phyloP scores from a whole-genome alignment of 306 rosid species.

The Arachis stenosperma region DNA sequence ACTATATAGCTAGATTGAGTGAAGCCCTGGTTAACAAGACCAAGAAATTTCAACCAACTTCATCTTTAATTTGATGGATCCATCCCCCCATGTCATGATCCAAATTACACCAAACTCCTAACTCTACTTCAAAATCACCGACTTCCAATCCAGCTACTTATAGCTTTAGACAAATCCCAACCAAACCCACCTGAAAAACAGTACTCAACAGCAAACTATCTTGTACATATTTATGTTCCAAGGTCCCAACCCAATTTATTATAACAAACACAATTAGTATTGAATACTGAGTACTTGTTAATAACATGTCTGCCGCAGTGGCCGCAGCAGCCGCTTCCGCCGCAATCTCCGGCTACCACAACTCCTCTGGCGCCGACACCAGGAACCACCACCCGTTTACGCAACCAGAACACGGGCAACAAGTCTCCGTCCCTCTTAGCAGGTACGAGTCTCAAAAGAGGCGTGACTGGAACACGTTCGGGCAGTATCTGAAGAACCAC shows the following conservation, averaged over 20 bases:
- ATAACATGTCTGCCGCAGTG: conserved; percentile 43
- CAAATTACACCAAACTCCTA: conserved; percentile 49
- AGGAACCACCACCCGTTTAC: conserved; percentile 12
- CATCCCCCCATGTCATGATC: conserved; percentile 42
- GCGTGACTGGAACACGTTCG: conserved; percentile 75
- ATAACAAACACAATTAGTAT: not conserved
- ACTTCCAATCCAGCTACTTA: conserved; percentile 41
- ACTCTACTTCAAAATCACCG: conserved; percentile 40
- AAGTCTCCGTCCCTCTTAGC: conserved; percentile 45
- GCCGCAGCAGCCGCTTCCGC: conserved; percentile 43
- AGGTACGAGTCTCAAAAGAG: conserved; percentile 79
- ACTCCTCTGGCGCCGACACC: conserved; percentile 23
- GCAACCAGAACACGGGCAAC: not conserved
- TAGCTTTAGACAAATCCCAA: conserved; percentile 39
- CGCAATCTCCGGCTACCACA: conserved; percentile 37
- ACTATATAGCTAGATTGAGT: conserved; percentile 25
- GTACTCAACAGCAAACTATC: not conserved
- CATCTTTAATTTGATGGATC: conserved; percentile 26
- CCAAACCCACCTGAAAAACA: conserved; percentile 49
- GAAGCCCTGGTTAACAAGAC: conserved; percentile 16
- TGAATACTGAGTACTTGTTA: too few species aligned
- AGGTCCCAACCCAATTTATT: not conserved
- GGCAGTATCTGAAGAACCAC: conserved; percentile 72
- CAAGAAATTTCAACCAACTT: conserved; percentile 33
- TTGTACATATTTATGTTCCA: not conserved